Percentiles rank a stretch among this genome's conserved stretches.
These are phyloP conservation scores for Saccharomyces eubayanus DNA, from an alignment of 805 yeast species.

Conservation along the genomic window DNA sequence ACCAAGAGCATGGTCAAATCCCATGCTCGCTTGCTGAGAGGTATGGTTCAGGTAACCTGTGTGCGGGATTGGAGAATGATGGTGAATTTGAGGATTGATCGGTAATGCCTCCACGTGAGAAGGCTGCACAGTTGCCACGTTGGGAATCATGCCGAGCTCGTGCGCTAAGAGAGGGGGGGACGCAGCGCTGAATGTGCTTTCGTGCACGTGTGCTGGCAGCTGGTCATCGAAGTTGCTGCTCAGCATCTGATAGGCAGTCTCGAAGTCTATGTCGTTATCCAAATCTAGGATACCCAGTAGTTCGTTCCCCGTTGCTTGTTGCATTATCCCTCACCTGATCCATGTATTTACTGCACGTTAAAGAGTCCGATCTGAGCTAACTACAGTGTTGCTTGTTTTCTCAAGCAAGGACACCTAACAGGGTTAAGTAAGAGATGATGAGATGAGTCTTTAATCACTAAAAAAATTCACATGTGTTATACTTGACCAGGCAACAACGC, in stretches of 20 bases:
- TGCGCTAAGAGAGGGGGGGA: neutral
- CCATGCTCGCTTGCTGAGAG: neutral
- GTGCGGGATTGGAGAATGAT: neutral
- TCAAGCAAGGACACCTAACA: neutral
- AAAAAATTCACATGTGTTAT: neutral
- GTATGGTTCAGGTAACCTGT: neutral
- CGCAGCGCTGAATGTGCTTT: neutral
- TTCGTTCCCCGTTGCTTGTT: slow-evolving; percentile 4
- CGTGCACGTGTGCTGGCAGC: slow-evolving; percentile 3
- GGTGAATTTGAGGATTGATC: neutral
- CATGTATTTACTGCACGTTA: neutral
- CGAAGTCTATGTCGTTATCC: slow-evolving; percentile 28
- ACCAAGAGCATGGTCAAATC: neutral
- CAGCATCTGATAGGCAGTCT: slow-evolving; percentile 29
- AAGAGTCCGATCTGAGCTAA: neutral
- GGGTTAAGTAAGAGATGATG: neutral
- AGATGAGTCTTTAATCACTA: neutral
- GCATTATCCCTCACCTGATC: slow-evolving; percentile 3
- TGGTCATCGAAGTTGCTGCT: slow-evolving; percentile 15
- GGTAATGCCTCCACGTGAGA: neutral
- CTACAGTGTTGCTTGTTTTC: neutral
- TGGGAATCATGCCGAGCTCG: neutral
- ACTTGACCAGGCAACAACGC: neutral
- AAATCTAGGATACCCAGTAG: slow-evolving; percentile 20
- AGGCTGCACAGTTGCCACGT: neutral